Evolutionary conservation across 805 yeast species (phyloP), one percentile per base, ranked within the genome.

Genomic region (Cyberlindnera samutprakarnensis): DNA sequence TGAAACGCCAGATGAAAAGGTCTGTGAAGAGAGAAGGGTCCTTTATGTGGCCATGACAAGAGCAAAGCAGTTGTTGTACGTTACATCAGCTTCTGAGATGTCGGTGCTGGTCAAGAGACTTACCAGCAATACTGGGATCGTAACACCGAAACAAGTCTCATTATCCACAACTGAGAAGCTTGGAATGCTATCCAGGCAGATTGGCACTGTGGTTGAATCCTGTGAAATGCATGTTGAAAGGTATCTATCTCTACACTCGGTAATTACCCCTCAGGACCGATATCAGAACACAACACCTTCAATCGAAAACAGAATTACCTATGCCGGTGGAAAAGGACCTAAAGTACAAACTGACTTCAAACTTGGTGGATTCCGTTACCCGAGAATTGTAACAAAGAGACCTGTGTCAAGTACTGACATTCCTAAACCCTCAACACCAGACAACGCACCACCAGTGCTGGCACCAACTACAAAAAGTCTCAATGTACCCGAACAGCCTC

Each of bases 11-110:
- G 46, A 41, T 3, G 48, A 51, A 23, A 52, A 44, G 12, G 59
- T 73, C 2, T 70, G 80, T 41, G 97, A 90, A 56, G 96, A 87
- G 47, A 58, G 94, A 33, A 55, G 97, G 30, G 72, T 90, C 43
- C 68, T 87, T 37, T 92, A 85, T 53, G 98, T 92, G 10, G 95
- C 95, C 0, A 62, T 78, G 27, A 90, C 96, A 0, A 66, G 98
- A 41, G 94, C 96, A 0, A 79, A 81, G 51, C 55, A 55, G 4
- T 46, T 76, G 16, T 51, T 79, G 9, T 72, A 69, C 42, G 43
- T 78, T 12, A 48, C 62, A 7, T 37, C 39, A 7, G 28, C 36
- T 7, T 12, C 14, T 9, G 33, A 30, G 15, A 22, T 17, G 3
- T 28, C 31, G 10, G 22, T 15, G 21, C 22, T 28, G 19, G 16